Base-by-base conservation (phyloP, 139 green algal genomes). In the Micractinium conductrix region DNA sequence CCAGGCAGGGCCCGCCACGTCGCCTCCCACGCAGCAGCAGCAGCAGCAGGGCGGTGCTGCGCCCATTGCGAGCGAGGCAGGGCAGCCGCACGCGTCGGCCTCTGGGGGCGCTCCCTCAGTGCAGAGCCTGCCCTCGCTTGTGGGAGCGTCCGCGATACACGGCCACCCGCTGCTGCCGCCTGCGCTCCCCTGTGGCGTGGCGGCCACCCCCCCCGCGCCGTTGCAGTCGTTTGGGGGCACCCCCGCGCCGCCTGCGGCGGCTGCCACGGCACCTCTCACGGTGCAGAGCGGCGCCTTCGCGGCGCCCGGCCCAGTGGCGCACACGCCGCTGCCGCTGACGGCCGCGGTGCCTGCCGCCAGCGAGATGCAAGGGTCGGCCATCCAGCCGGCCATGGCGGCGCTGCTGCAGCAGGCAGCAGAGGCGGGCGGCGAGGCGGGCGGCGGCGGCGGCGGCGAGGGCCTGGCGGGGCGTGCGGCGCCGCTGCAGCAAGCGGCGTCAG, bases 131-230 rank as follows among this genome's bases (percentile, higher is more conserved):
- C 76, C 76, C 35, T 65, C 55, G 9, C 76, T 82, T 10, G 58
- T 82, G 16, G 80, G 80, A 24, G 80, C 80, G 0, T 85, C 80
- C 2, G 67, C 67, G 8, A 78, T 85, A 26, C 80, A 85, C 68
- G 80, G 80, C 9, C 80, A 85, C 68, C 80, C 80, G 14, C 80
- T 85, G 67, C 80, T 68, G 7, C 67, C 68, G 24, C 80, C 80
- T 1, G 26, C 58, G 2, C 55, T 71, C 12, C 40, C 72, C 37
- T n/a, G 55, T 8, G 16, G 17, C 21, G 79, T 7, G 10, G 43
- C 28, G 4, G 70, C 42, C 28, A 28, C 30, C 42, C 55, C 70
- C 26, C 70, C 70, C 1, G 42, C 42, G 12, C 70, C 70, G 28
- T 43, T 78, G 70, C 70, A 78, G 43, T 78, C 70, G 2, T 78